Evolutionary conservation across 306 rosid genomes (phyloP), one percentile per base, ranked within the genome.

Genomic region (Malus fusca): DNA sequence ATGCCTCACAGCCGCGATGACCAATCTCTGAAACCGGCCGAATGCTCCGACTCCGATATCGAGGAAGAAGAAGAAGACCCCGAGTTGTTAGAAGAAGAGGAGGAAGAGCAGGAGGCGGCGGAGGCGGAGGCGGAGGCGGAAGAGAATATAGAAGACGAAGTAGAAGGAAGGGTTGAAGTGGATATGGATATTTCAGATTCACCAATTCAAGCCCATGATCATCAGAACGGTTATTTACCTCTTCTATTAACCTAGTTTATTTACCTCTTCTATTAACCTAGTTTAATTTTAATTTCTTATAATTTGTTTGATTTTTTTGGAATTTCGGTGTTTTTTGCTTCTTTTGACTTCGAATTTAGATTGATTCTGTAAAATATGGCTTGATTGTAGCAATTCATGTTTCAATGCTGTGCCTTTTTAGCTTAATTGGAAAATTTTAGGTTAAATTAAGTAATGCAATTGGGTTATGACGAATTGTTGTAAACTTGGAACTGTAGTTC

Each of bases 141-240:
- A 26, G 66, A 6, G 65, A 6, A 3, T 19, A 26, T 30, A 65
- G 48, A 33, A 62, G 62, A 23, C 19, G 18, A 30, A 33, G 63
- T 30, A 53, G 75, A 71, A 37, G 40, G 44, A 31, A 43, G 30
- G 77, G 42, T 17, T 26, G 77, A 61, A 61, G 69, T 60, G 26
- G 77, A 73, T 52, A 73, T 73, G 75, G 74, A 69, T 13, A 62
- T 77, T 71, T 53, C 81, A 42, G 74, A 71, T 79, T 78, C 85
- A 62, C 82, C 83, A 15, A 62, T n/a, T 30, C 25, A 23, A 40
- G 74, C 67, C 13, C 69, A 69, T 71, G 69, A 67, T 17, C 78
- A 33, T 68, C 65, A 12, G 11, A 42, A 67, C 82, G 92, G 88
- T 88, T 69, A 44, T 25, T 64, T 58, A 19, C 35, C 19, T 25